Percentiles rank a stretch among this genome's conserved stretches.
Evolutionary conservation across 441 rosid genomes (phyloP).

Genomic region (Corymbia citriodora): DNA sequence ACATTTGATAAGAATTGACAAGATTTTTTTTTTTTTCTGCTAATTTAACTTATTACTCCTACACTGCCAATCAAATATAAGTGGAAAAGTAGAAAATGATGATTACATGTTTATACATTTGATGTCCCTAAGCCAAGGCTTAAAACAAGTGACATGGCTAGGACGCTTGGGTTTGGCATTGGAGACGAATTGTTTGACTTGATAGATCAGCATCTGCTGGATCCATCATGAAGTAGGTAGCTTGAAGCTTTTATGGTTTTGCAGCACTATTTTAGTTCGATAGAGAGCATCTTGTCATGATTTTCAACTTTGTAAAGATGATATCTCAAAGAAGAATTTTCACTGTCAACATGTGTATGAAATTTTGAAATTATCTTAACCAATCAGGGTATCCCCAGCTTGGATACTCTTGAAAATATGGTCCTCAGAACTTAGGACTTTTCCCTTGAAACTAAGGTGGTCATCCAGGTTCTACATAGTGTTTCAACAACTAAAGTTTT

Average conservation of each 20-base stretch:
- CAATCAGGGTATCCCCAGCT: background rate
- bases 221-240: background rate
- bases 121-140: constrained; percentile 55
- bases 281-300: background rate
- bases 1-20: background rate
- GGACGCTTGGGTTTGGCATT: constrained; percentile 86
- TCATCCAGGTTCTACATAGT: background rate
- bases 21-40: background rate
- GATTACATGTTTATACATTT: too few species aligned
- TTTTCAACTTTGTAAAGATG: background rate
- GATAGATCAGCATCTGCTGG: constrained; percentile 29
- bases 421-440: background rate
- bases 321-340: background rate
- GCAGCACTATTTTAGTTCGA: background rate
- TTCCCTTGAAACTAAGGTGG: background rate
- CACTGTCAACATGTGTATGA: background rate
- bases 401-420: background rate
- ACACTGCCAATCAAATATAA: too few species aligned
- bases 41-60: background rate
- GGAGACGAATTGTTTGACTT: constrained; percentile 71
- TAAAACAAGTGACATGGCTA: constrained; percentile 78
- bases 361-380: background rate
- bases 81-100: too few species aligned
- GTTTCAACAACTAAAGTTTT: background rate
- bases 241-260: background rate